Conservation (phyloP, 257 asterid species). For the Henckelia pumila region DNA sequence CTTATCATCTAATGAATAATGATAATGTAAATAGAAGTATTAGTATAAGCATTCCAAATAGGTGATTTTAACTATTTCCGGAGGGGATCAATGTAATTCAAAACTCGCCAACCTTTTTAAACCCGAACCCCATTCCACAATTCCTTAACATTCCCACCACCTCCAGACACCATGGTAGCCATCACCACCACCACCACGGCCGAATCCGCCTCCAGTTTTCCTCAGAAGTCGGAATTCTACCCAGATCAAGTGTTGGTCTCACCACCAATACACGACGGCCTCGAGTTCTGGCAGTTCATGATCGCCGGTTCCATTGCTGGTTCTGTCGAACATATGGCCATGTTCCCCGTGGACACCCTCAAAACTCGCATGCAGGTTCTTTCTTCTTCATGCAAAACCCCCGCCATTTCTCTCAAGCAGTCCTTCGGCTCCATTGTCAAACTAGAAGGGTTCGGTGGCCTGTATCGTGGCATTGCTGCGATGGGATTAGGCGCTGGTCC, state of each 20-base stretch:
- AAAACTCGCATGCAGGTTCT: constrained; percentile 68
- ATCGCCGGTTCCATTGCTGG: constrained; percentile 65
- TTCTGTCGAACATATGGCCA: constrained; percentile 63
- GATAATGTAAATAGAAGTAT: background rate
- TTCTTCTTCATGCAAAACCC: constrained; percentile 33
- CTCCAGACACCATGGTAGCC: constrained; percentile 28
- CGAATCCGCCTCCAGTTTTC: constrained; percentile 12
- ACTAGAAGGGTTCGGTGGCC: constrained; percentile 39
- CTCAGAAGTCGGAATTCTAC: constrained; percentile 10
- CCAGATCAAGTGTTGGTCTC: constrained; percentile 18
- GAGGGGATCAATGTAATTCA: constrained; percentile 4
- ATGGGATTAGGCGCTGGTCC: constrained; percentile 71
- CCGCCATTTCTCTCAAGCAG: constrained; percentile 36
- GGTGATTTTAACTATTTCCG: too few relatives aligned
- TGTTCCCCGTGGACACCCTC: constrained; percentile 64
- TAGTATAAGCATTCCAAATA: background rate
- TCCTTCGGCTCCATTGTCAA: constrained; percentile 45
- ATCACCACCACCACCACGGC: constrained; percentile 21
- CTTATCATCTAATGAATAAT: constrained; percentile 6
- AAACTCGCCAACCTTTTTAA: constrained; percentile 29
- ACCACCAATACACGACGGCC: constrained; percentile 46
- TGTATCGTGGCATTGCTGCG: constrained; percentile 62
- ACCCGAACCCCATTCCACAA: constrained; percentile 15
- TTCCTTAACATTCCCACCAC: constrained; percentile 22
- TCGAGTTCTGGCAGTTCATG: constrained; percentile 66